These are phyloP conservation scores for Thalassiosira livingstoniorum DNA, from an alignment of 352 stramenopile genomes.

Conservation along the genomic window DNA sequence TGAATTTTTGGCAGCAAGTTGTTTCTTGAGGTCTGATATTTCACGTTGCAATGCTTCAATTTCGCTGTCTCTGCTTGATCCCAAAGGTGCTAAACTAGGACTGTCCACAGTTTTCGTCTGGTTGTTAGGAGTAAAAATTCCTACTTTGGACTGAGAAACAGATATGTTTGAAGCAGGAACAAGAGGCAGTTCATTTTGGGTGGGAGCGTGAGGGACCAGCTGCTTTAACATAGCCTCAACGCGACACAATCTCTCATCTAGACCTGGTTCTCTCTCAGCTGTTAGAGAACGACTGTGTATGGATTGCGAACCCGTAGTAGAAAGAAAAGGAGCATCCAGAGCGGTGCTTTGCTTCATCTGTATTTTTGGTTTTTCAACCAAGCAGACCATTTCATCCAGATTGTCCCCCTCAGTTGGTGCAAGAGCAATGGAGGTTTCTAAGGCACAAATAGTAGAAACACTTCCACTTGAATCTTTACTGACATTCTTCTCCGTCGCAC, in stretches of 20 bases:
- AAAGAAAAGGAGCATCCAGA: not conserved
- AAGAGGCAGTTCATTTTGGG: not conserved
- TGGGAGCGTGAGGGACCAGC: slow-evolving; percentile 5
- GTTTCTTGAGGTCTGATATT: slow-evolving; percentile 43
- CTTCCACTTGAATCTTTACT: no score
- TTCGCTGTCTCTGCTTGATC: slow-evolving; percentile 3
- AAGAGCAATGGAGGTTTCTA: not conserved
- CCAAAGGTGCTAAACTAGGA: slow-evolving; percentile 22
- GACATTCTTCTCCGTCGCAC: no score
- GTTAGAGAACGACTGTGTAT: slow-evolving; percentile 4
- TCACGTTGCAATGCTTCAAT: slow-evolving; percentile 38
- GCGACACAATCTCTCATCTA: slow-evolving; percentile 48
- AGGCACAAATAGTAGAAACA: no score
- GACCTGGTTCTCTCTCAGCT: not conserved
- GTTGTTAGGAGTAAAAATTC: not conserved
- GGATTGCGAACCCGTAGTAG: not conserved
- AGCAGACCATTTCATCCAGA: not conserved
- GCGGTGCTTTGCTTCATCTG: slow-evolving; percentile 2
- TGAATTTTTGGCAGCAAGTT: slow-evolving; percentile 46
- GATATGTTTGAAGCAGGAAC: not conserved
- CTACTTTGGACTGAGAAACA: not conserved
- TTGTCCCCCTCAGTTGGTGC: not conserved
- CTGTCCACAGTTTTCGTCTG: not conserved
- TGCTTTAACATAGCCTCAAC: slow-evolving; percentile 53
- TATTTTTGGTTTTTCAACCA: not conserved